Percentiles rank a stretch among this genome's conserved stretches.
These are phyloP conservation scores for Penicillium mononematosum DNA, from an alignment of 495 filamentous ascomycete genomes.

Conservation along the genomic window DNA sequence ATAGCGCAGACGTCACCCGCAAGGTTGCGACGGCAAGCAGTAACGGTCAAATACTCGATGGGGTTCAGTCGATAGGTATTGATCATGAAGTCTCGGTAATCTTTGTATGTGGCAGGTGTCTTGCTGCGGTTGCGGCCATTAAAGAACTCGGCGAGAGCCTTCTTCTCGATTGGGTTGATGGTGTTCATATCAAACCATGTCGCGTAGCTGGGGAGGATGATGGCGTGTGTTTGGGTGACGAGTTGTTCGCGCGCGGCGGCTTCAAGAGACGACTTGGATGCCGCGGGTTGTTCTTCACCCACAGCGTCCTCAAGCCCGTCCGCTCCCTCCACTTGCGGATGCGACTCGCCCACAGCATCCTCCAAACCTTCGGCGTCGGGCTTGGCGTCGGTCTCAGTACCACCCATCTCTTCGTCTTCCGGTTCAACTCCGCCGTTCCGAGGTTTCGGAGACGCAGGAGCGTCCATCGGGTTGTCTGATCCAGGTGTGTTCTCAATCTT, in stretches of 20 bases:
- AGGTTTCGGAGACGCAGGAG: slow-evolving; percentile 70
- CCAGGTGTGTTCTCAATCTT: slow-evolving; percentile 22
- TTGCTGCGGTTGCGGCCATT: slow-evolving; percentile 97
- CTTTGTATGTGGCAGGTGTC: slow-evolving; percentile 95
- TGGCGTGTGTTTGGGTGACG: slow-evolving; percentile 85
- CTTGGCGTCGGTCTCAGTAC: slow-evolving; percentile 61
- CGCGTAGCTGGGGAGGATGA: slow-evolving; percentile 93
- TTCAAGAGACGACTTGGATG: slow-evolving; percentile 77
- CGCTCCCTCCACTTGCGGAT: slow-evolving; percentile 21
- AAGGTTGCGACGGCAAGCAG: slow-evolving; percentile 92
- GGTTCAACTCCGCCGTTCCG: slow-evolving; percentile 60
- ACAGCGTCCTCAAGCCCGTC: slow-evolving; percentile 43
- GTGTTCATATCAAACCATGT: slow-evolving; percentile 98
- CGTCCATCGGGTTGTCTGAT: slow-evolving; percentile 84
- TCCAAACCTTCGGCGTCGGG: slow-evolving; percentile 53
- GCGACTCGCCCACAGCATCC: slow-evolving; percentile 38
- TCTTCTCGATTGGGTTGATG: slow-evolving; percentile 84
- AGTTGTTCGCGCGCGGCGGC: slow-evolving; percentile 85
- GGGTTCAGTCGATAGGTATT: slow-evolving; percentile 97
- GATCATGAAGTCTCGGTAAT: slow-evolving; percentile 99
- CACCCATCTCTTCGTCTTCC: slow-evolving; percentile 87
- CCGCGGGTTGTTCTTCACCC: slow-evolving; percentile 49
- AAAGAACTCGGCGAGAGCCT: slow-evolving; percentile 94
- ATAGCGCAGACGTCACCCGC: slow-evolving; percentile 98
- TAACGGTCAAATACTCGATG: slow-evolving; percentile 93